Evolutionary conservation across 768 basidiomycete genomes (phyloP), one percentile per base, ranked within the genome.

Genomic region (Podaxis pistillaris): DNA sequence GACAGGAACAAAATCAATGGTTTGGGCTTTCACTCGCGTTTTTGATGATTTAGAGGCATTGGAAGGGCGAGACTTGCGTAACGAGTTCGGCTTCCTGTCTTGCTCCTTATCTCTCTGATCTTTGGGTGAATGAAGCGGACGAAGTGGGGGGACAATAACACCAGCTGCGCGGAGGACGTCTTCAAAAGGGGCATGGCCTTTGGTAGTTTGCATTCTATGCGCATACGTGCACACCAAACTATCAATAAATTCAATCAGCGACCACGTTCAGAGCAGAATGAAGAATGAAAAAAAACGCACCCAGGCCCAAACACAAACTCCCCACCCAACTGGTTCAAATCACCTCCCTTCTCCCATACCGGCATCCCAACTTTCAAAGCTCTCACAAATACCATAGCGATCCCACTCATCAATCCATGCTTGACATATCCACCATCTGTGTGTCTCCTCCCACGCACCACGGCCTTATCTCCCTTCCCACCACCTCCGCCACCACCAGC

Each of bases 191-290:
- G 87, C 86, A 67, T 97, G 94, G 3, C 84, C 85, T 49, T 86
- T 83, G 1, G 91, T 79, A 13, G 77, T 86, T 51, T 83, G 86
- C 94, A 97, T 97, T 5, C 94, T 86, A 75, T 95, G 93, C 0
- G 91, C 89, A 70, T 84, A 96, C 6, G 81, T 75, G 66, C 88
- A 91, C 9, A 78, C 81, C 66, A 90, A 71, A 7, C 91, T 89
- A 64, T 61, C 41, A 41, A n/a, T 11, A 46, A 41, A 19, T 41
- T 41, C 61, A 36, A 52, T 30, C 24, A 52, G 44, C n/a, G 8
- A 26, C 30, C 52, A 1, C 12, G 28, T 15, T 36, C 15, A 9
- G 22, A 11, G 40, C 13, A 58, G 41, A 49, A 49, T 46, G 24
- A 15, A 38, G 38, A 56, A 9, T 41, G 28, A 28, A 50, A 38